Conservation (phyloP, 495 filamentous ascomycete genomes). For the Neurospora sp. region DNA sequence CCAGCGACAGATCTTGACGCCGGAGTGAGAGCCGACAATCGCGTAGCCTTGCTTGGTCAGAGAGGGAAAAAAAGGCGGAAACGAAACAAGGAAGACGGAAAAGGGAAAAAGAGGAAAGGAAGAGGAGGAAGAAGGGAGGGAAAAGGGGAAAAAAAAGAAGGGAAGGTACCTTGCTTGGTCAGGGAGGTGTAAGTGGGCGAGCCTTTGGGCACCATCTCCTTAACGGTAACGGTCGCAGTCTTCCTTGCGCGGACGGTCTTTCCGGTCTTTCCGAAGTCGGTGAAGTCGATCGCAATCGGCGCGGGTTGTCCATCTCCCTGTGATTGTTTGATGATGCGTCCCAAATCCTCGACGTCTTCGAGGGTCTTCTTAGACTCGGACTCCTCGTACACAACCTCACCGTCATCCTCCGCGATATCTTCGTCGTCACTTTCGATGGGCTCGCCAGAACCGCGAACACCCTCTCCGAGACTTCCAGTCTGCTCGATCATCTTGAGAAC, state of each 20-base stretch:
- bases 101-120: no score
- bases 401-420: conserved; percentile 46
- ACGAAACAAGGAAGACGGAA: no score
- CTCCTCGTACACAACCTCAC: conserved; percentile 43
- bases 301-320: conserved; percentile 26
- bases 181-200: conserved; percentile 81
- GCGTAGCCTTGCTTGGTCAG: conserved; percentile 95
- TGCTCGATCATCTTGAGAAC: conserved; percentile 50
- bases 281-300: conserved; percentile 80
- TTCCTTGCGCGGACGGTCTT: conserved; percentile 38
- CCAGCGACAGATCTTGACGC: conserved; percentile 97
- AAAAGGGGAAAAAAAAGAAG: no score
- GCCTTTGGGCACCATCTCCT: conserved; percentile 87
- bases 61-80: conserved; percentile 20
- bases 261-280: conserved; percentile 40
- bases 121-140: no score
- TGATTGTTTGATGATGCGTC: conserved; percentile 46
- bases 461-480: conserved; percentile 64
- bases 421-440: conserved; percentile 77
- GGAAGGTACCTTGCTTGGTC: conserved; percentile 68
- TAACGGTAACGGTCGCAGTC: conserved; percentile 37
- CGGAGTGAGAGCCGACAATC: conserved; percentile 89
- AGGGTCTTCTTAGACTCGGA: conserved; percentile 32
- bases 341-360: conserved; percentile 83
- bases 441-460: conserved; percentile 71